A percentile compares a stretch with the other conserved stretches of the same genome.
Evolutionary conservation across 768 basidiomycete genomes (phyloP).

Genomic region (Lanmaoa rubissima): DNA sequence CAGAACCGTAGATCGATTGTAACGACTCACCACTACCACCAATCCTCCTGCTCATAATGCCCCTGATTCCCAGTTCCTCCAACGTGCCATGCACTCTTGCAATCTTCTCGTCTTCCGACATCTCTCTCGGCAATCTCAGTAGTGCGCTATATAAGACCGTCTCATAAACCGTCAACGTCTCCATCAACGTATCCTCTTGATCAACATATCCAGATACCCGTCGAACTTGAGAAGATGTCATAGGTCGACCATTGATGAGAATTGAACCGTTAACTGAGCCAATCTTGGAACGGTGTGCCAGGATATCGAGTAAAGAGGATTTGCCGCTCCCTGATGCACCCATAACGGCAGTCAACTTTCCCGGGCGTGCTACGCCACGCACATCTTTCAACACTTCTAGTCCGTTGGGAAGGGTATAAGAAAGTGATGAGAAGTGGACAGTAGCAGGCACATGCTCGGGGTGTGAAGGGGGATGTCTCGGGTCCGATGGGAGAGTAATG

Average conservation of each 20-base stretch:
- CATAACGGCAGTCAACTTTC: constrained; percentile 94
- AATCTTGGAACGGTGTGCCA: constrained; percentile 86
- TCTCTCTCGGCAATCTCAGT: constrained; percentile 86
- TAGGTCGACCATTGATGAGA: constrained; percentile 82
- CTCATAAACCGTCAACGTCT: constrained; percentile 97
- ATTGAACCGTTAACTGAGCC: constrained; percentile 71
- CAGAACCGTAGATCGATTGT: background rate
- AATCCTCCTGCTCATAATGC: constrained; percentile 86
- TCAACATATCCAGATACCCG: constrained; percentile 94
- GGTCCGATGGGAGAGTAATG: constrained; percentile 90
- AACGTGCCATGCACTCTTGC: constrained; percentile 93
- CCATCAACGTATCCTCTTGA: constrained; percentile 97
- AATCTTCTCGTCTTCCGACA: constrained; percentile 95
- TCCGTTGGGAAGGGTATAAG: constrained; percentile 65
- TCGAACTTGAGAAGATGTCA: constrained; percentile 73
- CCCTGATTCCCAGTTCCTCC: constrained; percentile 91
- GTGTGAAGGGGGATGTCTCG: constrained; percentile 48
- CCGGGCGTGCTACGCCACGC: constrained; percentile 81
- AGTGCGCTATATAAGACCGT: constrained; percentile 93
- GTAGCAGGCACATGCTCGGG: constrained; percentile 91
- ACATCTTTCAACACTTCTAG: constrained; percentile 76
- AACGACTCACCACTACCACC: constrained; percentile 73
- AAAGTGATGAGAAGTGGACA: constrained; percentile 84
- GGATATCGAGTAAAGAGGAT: constrained; percentile 93
- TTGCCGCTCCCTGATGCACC: constrained; percentile 97